These are phyloP conservation scores for Rhizopus arrhizus DNA, from an alignment of 371 early-diverging fungal genomes.

Conservation along the genomic window DNA sequence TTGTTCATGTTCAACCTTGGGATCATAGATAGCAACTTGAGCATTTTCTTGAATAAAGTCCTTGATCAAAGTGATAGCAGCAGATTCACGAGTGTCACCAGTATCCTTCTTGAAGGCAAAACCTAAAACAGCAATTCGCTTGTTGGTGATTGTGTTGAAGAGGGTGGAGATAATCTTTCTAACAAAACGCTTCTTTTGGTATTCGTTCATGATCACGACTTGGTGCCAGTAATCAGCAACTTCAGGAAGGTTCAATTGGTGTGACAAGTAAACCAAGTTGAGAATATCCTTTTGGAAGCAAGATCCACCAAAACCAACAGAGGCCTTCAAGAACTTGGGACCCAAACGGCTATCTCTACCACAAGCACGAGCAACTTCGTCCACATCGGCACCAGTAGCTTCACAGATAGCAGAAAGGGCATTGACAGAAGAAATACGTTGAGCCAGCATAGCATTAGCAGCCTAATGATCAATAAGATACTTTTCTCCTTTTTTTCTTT, in stretches of 20 bases:
- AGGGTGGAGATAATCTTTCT: conserved; percentile 68
- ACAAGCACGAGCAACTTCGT: conserved; percentile 91
- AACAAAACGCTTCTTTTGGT: conserved; percentile 89
- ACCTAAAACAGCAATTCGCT: conserved; percentile 84
- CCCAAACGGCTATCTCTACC: conserved; percentile 91
- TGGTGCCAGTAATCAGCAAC: conserved; percentile 95
- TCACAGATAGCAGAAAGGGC: conserved; percentile 93
- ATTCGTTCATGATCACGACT: conserved; percentile 91
- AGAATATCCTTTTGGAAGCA: conserved; percentile 97
- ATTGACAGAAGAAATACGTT: conserved; percentile 94
- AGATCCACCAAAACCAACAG: conserved; percentile 93
- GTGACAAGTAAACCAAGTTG: conserved; percentile 87
- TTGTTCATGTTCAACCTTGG: conserved; percentile 84
- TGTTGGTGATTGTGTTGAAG: conserved; percentile 86
- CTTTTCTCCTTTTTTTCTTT: not conserved
- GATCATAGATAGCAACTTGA: conserved; percentile 84
- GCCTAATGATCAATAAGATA: conserved; percentile 56
- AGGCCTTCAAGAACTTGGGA: conserved; percentile 89
- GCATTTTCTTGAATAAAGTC: conserved; percentile 84
- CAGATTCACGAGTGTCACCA: conserved; percentile 93
- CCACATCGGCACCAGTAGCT: conserved; percentile 94
- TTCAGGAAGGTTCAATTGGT: conserved; percentile 83
- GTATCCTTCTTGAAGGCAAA: conserved; percentile 97
- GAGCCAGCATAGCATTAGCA: conserved; percentile 94
- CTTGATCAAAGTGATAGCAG: conserved; percentile 85